Conservation (phyloP, 108 stramenopile genomes). For the Asterionellopsis glacialis region DNA sequence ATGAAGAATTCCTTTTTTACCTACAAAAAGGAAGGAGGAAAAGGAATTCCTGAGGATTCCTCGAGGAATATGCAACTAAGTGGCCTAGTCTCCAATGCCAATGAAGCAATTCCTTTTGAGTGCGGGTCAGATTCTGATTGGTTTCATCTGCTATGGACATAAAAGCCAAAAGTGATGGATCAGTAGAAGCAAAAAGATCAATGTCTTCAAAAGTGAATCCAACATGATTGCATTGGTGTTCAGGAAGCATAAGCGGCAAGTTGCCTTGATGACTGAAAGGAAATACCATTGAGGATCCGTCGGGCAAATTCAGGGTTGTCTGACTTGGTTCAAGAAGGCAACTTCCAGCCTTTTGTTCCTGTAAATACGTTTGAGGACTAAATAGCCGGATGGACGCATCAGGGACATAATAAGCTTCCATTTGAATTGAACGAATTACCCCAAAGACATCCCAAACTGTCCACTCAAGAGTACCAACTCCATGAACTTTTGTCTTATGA, state of each 20-base stretch:
- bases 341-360: background rate
- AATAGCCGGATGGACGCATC: constrained; percentile 19
- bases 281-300: constrained; percentile 4
- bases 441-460: constrained; percentile 14
- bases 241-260: constrained; percentile 12
- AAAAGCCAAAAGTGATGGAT: too few relatives aligned
- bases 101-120: too few relatives aligned
- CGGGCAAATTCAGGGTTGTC: background rate
- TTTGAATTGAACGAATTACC: background rate
- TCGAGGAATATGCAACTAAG: too few relatives aligned
- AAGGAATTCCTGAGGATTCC: too few relatives aligned
- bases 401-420: too few relatives aligned
- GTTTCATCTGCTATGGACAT: too few relatives aligned
- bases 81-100: too few relatives aligned
- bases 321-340: background rate
- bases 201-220: background rate
- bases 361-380: constrained; percentile 9
- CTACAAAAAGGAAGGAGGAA: too few relatives aligned
- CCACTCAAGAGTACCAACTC: constrained; percentile 29
- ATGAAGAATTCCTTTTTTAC: too few relatives aligned
- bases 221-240: background rate
- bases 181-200: too few relatives aligned
- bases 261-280: constrained; percentile 8
- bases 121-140: too few relatives aligned
- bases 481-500: constrained; percentile 6